A percentile compares a stretch with the other conserved stretches of the same genome.
Evolutionary conservation across 192 early-diverging fungal genomes (phyloP).

Genomic region (Chytriomyces hyalinus): DNA sequence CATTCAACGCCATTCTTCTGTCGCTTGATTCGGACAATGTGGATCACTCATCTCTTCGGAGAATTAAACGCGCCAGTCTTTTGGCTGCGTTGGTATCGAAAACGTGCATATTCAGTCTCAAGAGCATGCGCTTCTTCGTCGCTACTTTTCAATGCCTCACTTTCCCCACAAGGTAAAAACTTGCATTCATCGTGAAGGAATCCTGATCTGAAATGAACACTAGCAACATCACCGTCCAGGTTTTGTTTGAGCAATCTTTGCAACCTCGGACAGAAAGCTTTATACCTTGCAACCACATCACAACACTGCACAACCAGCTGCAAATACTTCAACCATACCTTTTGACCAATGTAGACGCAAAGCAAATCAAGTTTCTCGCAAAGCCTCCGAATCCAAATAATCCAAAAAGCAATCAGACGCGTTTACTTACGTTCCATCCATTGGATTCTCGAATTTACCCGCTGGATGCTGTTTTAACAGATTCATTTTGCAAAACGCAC

Average conservation of each 20-base stretch:
- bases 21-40: too few relatives aligned
- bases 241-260: constrained; percentile 13
- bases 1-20: too few relatives aligned
- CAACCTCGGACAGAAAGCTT: neutral
- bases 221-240: neutral
- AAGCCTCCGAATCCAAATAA: constrained; percentile 9
- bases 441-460: constrained; percentile 2
- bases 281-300: neutral
- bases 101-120: neutral
- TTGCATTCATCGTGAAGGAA: neutral
- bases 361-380: constrained; percentile 19
- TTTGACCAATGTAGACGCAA: constrained; percentile 5
- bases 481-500: neutral
- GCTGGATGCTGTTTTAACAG: neutral
- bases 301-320: neutral
- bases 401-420: constrained; percentile 18
- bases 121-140: constrained; percentile 9
- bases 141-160: neutral
- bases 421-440: neutral
- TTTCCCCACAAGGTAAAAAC: neutral
- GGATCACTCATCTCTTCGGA: too few relatives aligned
- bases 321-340: neutral
- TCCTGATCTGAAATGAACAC: neutral
- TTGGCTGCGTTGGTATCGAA: constrained; percentile 7
- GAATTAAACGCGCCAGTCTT: constrained; percentile 5